A percentile compares a stretch with the other conserved stretches of the same genome.
phyloP scores from a whole-genome alignment of 148 eudicot genomes.

The Fagopyrum homotropicum region DNA sequence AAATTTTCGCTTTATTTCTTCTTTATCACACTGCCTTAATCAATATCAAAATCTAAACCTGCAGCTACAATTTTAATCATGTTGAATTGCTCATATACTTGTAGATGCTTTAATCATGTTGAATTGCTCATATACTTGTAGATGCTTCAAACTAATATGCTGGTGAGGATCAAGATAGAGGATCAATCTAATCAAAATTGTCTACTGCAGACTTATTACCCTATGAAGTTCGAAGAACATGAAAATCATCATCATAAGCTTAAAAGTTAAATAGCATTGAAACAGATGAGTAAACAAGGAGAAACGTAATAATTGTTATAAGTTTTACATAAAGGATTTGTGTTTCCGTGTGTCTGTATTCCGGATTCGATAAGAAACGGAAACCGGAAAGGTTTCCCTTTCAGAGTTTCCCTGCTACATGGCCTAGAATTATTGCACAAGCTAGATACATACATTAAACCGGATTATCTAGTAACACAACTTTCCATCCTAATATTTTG shows the following conservation, averaged over 20 bases:
- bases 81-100: background rate
- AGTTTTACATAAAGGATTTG: too few relatives aligned
- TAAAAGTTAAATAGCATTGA: too few relatives aligned
- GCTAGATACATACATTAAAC: background rate
- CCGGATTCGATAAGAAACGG: too few relatives aligned
- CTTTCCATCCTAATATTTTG: background rate
- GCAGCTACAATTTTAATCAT: background rate
- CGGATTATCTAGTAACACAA: background rate
- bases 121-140: background rate
- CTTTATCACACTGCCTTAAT: too few relatives aligned
- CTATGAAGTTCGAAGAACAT: too few relatives aligned
- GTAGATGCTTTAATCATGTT: background rate
- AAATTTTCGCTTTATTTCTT: too few relatives aligned
- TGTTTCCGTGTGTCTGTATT: too few relatives aligned
- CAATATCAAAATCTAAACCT: too few relatives aligned
- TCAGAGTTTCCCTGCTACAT: background rate
- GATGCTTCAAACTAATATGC: background rate
- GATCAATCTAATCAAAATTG: background rate
- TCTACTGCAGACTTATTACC: background rate
- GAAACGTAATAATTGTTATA: background rate
- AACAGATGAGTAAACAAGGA: background rate
- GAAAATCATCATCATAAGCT: background rate
- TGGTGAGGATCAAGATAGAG: background rate
- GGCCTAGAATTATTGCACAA: constrained; percentile 1
- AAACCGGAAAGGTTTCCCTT: too few relatives aligned